Conservation (phyloP, 2,329 filamentous ascomycete genomes). For the Sclerotiophoma versabilis region DNA sequence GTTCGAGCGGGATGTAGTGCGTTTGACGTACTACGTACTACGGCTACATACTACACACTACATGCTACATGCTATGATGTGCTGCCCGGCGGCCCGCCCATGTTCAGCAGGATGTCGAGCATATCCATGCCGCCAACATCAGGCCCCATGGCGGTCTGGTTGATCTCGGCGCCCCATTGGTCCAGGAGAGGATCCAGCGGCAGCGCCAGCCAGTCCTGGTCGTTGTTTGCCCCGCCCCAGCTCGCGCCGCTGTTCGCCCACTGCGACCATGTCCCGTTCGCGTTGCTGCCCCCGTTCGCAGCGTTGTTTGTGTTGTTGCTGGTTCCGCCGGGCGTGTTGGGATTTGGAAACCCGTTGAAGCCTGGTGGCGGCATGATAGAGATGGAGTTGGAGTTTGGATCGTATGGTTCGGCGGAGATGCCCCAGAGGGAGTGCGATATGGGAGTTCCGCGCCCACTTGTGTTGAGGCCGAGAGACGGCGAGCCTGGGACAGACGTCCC, state of each 20-base stretch:
- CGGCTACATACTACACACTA: too few species aligned
- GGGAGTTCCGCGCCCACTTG: slow-evolving; percentile 44
- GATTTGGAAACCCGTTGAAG: slow-evolving; percentile 8
- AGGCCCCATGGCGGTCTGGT: slow-evolving; percentile 63
- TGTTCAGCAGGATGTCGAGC: slow-evolving; percentile 56
- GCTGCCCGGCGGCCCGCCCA: slow-evolving; percentile 42
- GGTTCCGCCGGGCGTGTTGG: slow-evolving; percentile 18
- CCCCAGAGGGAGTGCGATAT: slow-evolving; percentile 50
- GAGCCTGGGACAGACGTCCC: slow-evolving; percentile 35
- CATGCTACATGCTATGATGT: slow-evolving; percentile 20
- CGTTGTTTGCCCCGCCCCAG: slow-evolving; percentile 31
- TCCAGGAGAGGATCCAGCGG: slow-evolving; percentile 67
- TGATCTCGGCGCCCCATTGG: slow-evolving; percentile 65
- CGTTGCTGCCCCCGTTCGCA: slow-evolving; percentile 20
- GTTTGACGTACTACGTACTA: too few species aligned
- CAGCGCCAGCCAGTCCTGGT: slow-evolving; percentile 67
- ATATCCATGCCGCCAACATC: slow-evolving; percentile 67
- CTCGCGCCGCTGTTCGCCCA: slow-evolving; percentile 32
- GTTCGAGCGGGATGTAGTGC: too few species aligned
- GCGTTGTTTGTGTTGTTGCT: slow-evolving; percentile 22
- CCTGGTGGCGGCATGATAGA: too few species aligned
- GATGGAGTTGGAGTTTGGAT: slow-evolving; percentile 52
- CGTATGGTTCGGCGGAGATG: slow-evolving; percentile 55
- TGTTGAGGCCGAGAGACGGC: slow-evolving; percentile 35
- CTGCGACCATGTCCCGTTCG: slow-evolving; percentile 14